These are phyloP conservation scores for Coelastrella sp. DNA, from an alignment of 139 green algal species.

Conservation along the genomic window DNA sequence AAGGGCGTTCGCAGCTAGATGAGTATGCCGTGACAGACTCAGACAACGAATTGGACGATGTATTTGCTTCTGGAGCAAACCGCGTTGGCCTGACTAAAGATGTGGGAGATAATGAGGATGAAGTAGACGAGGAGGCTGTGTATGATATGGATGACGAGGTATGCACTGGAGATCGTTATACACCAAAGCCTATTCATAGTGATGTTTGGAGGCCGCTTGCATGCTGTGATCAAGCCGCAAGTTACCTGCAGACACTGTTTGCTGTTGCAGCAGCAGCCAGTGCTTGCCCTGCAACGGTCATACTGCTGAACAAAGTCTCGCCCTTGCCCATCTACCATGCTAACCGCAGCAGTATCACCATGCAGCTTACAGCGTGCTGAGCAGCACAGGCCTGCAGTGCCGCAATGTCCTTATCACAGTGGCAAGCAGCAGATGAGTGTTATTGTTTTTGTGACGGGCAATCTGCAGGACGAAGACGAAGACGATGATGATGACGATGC, in stretches of 20 bases:
- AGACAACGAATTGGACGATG: constrained; percentile 31
- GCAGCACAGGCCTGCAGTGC: background rate
- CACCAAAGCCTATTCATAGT: background rate
- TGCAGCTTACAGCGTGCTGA: background rate
- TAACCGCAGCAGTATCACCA: background rate
- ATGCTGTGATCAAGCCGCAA: background rate
- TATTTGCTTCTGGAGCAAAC: constrained; percentile 3
- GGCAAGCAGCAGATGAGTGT: background rate
- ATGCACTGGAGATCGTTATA: background rate
- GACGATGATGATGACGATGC: constrained; percentile 59
- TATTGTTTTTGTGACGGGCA: background rate
- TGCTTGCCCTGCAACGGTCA: background rate
- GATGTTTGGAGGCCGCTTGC: background rate
- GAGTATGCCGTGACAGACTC: constrained; percentile 25
- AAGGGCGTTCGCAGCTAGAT: constrained; percentile 12
- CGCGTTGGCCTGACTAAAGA: background rate
- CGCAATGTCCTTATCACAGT: too few species aligned
- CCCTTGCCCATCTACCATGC: too few species aligned
- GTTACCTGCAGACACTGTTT: background rate
- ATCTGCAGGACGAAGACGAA: constrained; percentile 55
- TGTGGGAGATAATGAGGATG: constrained; percentile 18
- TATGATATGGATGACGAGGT: constrained; percentile 40
- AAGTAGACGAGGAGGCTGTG: constrained; percentile 29
- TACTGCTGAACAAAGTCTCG: too few species aligned
- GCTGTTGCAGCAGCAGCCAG: constrained; percentile 21